A percentile compares a stretch with the other conserved stretches of the same genome.
Conservation (phyloP, 2,329 filamentous ascomycete genomes). For the Neopestalotiopsis rosae region DNA sequence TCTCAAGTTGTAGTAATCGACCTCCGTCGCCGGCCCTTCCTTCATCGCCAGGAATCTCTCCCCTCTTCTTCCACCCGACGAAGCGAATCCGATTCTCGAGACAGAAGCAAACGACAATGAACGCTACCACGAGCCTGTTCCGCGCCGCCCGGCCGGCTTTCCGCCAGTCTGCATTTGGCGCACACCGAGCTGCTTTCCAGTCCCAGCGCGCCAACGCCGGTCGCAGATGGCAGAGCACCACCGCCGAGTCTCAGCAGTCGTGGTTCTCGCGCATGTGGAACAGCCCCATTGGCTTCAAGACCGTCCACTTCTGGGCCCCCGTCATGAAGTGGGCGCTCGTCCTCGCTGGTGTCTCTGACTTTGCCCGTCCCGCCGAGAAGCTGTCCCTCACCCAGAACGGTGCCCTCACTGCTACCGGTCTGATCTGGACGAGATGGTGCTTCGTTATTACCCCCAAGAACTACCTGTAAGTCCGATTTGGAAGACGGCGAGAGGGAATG, state of each 20-base stretch:
- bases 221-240: constrained; percentile 75
- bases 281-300: constrained; percentile 83
- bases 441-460: constrained; percentile 95
- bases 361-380: constrained; percentile 87
- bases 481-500: neutral
- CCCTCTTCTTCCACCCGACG: neutral
- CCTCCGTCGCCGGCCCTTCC: constrained; percentile 1
- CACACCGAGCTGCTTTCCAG: constrained; percentile 54
- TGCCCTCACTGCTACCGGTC: constrained; percentile 86
- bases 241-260: constrained; percentile 51
- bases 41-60: constrained; percentile 13
- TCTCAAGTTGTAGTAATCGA: neutral
- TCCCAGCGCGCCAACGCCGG: constrained; percentile 51
- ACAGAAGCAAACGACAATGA: constrained; percentile 39
- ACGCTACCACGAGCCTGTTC: constrained; percentile 54
- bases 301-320: constrained; percentile 98
- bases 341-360: constrained; percentile 88
- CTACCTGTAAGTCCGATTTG: constrained; percentile 69
- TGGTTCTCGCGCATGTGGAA: constrained; percentile 84
- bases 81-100: neutral
- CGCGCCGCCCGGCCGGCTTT: constrained; percentile 60
- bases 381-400: constrained; percentile 92
- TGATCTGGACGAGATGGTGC: constrained; percentile 99
- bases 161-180: constrained; percentile 57
- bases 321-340: constrained; percentile 99